Evolutionary conservation across 768 basidiomycete species (phyloP).

Genomic region (Mycena metata): DNA sequence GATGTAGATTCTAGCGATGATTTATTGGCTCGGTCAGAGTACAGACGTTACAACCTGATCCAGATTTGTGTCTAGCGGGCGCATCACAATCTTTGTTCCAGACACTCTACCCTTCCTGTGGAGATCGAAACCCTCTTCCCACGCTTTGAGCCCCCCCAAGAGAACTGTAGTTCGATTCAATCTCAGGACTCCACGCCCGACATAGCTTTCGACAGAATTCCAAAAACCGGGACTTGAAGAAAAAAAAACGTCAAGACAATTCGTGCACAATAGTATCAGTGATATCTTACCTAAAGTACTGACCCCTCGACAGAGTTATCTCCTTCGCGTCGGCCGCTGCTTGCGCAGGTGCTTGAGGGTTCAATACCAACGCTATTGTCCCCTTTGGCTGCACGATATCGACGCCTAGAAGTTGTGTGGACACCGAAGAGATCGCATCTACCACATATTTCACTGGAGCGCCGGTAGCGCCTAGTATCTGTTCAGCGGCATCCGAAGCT

Average conservation of each 20-base stretch:
- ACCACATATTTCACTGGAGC: conserved; percentile 25
- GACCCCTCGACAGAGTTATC: not conserved
- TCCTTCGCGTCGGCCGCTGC: conserved; percentile 3
- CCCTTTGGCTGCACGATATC: conserved; percentile 18
- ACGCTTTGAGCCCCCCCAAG: conserved; percentile 15
- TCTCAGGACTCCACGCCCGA: conserved; percentile 12
- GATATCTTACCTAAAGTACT: not conserved
- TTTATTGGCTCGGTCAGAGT: too few species aligned
- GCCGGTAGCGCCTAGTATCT: conserved; percentile 15
- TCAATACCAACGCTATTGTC: conserved; percentile 3
- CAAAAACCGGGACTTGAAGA: conserved; percentile 7
- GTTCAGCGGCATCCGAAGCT: not conserved
- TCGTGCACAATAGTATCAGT: not conserved
- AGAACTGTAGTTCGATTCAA: conserved; percentile 18
- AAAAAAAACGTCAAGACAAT: not conserved
- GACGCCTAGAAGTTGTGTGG: conserved; percentile 25
- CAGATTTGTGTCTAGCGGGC: conserved; percentile 14
- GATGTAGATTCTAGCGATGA: too few species aligned
- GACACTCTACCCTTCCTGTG: conserved; percentile 23
- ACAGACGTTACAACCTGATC: too few species aligned
- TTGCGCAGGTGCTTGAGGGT: not conserved
- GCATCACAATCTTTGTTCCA: conserved; percentile 27
- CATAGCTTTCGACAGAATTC: conserved; percentile 4
- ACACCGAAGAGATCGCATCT: conserved; percentile 13
- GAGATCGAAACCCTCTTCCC: conserved; percentile 22